Conservation (phyloP, 2,329 filamentous ascomycete species). For the Teratosphaeria pseudoeucalypti region DNA sequence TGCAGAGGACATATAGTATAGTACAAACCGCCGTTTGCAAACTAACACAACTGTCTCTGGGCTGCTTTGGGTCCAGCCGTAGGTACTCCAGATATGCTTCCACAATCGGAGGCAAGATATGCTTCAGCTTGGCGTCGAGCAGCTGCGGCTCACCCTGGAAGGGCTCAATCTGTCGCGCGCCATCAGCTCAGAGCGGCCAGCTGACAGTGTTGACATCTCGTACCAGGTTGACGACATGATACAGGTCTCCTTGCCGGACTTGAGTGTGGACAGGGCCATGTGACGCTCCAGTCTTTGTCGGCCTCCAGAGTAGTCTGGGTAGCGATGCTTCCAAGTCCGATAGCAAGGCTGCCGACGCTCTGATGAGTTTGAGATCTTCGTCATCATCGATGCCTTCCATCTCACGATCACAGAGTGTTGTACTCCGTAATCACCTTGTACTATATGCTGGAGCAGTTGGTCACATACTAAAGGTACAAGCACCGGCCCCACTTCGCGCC, state of each 20-base stretch:
- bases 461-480: background rate
- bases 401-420: background rate
- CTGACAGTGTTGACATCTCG: background rate
- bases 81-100: constrained; percentile 65
- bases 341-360: constrained; percentile 29
- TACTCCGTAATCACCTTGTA: no score
- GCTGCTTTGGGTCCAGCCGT: constrained; percentile 21
- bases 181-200: constrained; percentile 8
- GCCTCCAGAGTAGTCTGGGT: constrained; percentile 29
- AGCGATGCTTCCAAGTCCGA: constrained; percentile 33
- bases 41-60: constrained; percentile 14
- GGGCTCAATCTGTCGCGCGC: constrained; percentile 53
- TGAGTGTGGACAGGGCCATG: constrained; percentile 24
- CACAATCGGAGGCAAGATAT: constrained; percentile 63
- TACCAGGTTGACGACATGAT: constrained; percentile 29
- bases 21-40: constrained; percentile 63
- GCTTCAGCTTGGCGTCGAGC: constrained; percentile 71
- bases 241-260: constrained; percentile 31
- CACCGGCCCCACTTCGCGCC: background rate
- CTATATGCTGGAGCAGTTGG: background rate
- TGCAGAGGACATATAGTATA: constrained; percentile 83
- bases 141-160: constrained; percentile 96
- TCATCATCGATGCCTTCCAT: constrained; percentile 27
- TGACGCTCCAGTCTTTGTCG: constrained; percentile 11
- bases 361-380: constrained; percentile 35